Percentiles rank a stretch among this genome's conserved stretches.
These are phyloP conservation scores for Porphyra umbilicalis DNA, from an alignment of 31 red algal species.

Conservation along the genomic window DNA sequence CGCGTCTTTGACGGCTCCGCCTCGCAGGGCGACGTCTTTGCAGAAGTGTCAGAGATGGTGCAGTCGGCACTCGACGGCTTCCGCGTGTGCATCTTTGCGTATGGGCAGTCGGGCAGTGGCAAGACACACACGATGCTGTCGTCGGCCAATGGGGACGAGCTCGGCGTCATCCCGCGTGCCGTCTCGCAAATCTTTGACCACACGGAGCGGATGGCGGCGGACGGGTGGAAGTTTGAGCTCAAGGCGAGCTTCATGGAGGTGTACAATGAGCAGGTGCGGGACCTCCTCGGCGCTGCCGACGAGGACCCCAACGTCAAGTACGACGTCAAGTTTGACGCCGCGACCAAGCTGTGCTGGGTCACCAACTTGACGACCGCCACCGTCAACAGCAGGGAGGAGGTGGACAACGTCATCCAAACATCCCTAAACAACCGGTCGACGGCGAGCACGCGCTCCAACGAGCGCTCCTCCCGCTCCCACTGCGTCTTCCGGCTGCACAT, in stretches of 20 bases:
- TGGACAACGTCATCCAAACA: constrained; percentile 70
- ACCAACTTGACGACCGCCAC: constrained; percentile 57
- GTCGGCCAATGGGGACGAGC: constrained; percentile 17
- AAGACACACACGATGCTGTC: constrained; percentile 98
- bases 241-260: constrained; percentile 94
- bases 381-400: constrained; percentile 55
- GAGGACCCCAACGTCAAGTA: constrained; percentile 44
- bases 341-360: constrained; percentile 54
- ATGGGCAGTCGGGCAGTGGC: constrained; percentile 97
- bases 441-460: constrained; percentile 85
- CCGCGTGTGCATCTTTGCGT: constrained; percentile 98
- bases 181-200: constrained; percentile 82
- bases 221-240: constrained; percentile 46
- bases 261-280: constrained; percentile 95
- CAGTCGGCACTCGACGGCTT: constrained; percentile 95
- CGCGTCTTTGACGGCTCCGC: constrained; percentile 67
- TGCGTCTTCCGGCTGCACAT: constrained; percentile 86
- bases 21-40: constrained; percentile 65
- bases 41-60: constrained; percentile 92
- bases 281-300: constrained; percentile 58
- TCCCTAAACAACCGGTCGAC: constrained; percentile 64
- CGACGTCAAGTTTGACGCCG: constrained; percentile 68
- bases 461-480: constrained; percentile 91
- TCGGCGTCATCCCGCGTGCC: constrained; percentile 84
- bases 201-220: constrained; percentile 42